Percentiles rank a stretch among this genome's conserved stretches.
Evolutionary conservation across 2,329 filamentous ascomycete genomes (phyloP).

Genomic region (Diplodia scrobiculata): DNA sequence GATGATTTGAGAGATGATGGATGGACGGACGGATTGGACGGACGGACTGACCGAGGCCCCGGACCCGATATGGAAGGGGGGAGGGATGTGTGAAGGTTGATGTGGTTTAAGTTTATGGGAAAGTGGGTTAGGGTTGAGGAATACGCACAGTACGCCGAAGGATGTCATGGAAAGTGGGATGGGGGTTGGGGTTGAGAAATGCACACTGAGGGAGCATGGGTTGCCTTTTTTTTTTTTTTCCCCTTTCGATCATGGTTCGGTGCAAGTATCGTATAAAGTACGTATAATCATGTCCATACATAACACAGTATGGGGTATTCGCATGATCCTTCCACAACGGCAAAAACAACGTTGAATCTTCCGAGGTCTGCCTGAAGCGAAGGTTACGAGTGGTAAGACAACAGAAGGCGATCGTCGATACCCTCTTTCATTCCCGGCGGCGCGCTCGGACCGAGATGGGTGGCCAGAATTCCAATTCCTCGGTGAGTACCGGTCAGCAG

Average conservation of each 20-base stretch:
- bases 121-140: neutral
- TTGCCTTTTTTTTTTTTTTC: neutral
- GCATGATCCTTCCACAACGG: neutral
- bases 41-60: neutral
- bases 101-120: neutral
- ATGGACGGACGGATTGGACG: neutral
- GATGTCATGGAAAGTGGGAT: neutral
- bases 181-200: neutral
- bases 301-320: neutral
- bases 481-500: neutral
- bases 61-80: neutral
- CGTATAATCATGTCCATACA: constrained; percentile 10
- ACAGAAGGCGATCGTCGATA: too few relatives aligned
- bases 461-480: neutral
- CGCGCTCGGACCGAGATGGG: too few relatives aligned
- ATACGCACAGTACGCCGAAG: neutral
- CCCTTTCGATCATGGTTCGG: neutral
- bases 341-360: neutral
- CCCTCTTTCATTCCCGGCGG: too few relatives aligned
- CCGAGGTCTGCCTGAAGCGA: neutral
- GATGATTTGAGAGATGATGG: neutral
- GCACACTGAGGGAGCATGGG: neutral
- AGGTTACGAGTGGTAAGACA: neutral
- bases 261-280: neutral
- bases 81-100: neutral